Base-by-base conservation (phyloP, 495 filamentous ascomycete genomes). In the Neurospora pannonica region DNA sequence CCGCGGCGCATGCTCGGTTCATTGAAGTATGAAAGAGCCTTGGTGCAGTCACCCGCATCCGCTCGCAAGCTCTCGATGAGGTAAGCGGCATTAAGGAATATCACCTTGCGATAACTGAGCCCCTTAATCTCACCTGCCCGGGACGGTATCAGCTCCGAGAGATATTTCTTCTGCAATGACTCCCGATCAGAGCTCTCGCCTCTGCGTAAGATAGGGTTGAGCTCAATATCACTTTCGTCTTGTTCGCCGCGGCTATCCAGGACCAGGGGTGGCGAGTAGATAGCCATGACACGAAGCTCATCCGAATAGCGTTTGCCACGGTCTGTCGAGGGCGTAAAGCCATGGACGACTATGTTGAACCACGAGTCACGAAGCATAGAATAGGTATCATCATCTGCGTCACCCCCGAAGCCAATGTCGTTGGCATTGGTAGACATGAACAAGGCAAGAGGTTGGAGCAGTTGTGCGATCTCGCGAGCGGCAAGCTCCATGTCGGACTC, bases 321-420 rank as follows among this genome's bases (percentile, higher is more conserved):
- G 28, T 87, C 86, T 0, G 93, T 93, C 21, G 86, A 87, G 19
- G 90, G 85, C n/a, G 88, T 90, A 79, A 98, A 97, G 39, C 94
- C 95, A 81, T 98, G 95, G 9, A 98, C 91, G 38, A 93, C 92
- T 71, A 98, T 92, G 79, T 99, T 99, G 81, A 97, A 97, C 96
- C 96, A 99, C 17, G 93, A 93, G 85, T 98, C 94, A 42, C 95
- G 91, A 75, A 96, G 89, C 69, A 97, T 84, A 24, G 89, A 86
- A 71, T 88, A 83, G 28, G 88, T 87, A 48, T 93, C 88, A 43
- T 93, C 90, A 75, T 92, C 89, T 21, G 79, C 77, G 0, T 81
- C 67, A 36, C 78, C 78, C 62, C 84, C 83, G 9, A 83, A 77
- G 19, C 81, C 76, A 6, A 85, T 76, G 28, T 87, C 85, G 74